phyloP scores from a whole-genome alignment of 176 grass and related monocot genomes.

The Rhynchospora tenuis region DNA sequence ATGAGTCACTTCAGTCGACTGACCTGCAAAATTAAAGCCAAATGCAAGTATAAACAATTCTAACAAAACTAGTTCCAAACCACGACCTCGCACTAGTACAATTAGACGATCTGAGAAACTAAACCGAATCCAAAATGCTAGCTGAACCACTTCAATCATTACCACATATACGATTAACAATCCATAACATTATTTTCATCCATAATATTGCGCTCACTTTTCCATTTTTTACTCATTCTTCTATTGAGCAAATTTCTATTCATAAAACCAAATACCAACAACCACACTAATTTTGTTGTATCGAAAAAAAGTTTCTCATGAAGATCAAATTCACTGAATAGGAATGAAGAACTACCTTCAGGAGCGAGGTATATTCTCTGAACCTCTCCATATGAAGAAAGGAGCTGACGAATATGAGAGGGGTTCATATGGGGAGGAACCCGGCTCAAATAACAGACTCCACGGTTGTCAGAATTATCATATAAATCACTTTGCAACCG shows the following conservation, averaged over 20 bases:
- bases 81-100: not conserved
- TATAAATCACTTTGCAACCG: conserved; percentile 7
- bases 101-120: not conserved
- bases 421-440: conserved; percentile 90
- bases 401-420: conserved; percentile 72
- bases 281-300: not conserved
- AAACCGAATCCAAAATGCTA: not conserved
- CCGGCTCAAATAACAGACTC: conserved; percentile 88
- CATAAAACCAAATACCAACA: not conserved
- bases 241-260: not conserved
- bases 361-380: conserved; percentile 80
- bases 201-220: not conserved
- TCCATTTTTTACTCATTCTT: not conserved
- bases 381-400: conserved; percentile 83
- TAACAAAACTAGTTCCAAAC: not conserved
- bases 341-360: conserved; percentile 41
- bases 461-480: conserved; percentile 40
- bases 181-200: not conserved
- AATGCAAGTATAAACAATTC: not conserved
- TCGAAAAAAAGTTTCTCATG: not conserved
- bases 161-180: not conserved
- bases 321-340: not conserved
- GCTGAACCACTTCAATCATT: not conserved
- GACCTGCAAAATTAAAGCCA: conserved; percentile 14
- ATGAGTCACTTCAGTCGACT: conserved; percentile 46